Conservation (phyloP, 495 filamentous ascomycete species). For the Tuber magnatum region DNA sequence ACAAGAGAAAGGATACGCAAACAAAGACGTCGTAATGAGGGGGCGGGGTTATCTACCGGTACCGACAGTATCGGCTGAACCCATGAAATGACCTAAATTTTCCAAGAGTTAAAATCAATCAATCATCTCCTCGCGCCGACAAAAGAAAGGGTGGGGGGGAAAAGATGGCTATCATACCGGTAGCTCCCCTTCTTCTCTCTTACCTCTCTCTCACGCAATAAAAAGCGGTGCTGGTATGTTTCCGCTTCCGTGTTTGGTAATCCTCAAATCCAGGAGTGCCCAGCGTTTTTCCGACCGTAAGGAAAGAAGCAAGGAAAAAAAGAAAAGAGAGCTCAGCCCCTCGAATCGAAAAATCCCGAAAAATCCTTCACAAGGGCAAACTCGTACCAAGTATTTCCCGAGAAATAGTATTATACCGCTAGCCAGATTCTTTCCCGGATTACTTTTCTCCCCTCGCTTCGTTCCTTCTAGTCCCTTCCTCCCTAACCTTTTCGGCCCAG, state of each 20-base stretch:
- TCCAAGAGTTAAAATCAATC: conserved; percentile 1
- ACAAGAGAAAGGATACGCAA: conserved; percentile 5
- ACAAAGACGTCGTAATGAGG: conserved; percentile 5
- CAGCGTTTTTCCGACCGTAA: conserved; percentile 1
- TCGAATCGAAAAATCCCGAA: conserved; percentile 19
- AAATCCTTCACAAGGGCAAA: conserved; percentile 13
- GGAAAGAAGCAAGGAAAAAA: conserved; percentile 1
- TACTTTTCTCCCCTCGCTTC: background rate
- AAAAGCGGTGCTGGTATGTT: conserved; percentile 19
- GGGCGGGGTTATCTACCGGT: background rate
- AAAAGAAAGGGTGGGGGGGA: conserved; percentile 14
- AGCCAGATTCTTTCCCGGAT: background rate
- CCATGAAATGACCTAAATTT: conserved; percentile 6
- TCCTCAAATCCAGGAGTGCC: conserved; percentile 14
- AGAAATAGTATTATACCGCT: background rate
- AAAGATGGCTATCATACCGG: background rate
- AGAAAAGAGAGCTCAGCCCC: conserved; percentile 25
- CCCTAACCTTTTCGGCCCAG: conserved; percentile 28
- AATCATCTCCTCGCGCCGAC: background rate
- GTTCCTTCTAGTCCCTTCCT: conserved; percentile 17
- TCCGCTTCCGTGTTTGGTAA: conserved; percentile 20
- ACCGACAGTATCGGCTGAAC: background rate
- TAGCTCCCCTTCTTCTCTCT: conserved; percentile 10
- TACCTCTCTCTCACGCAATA: background rate
- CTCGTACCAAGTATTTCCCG: background rate